Conservation (phyloP, 1,284 basidiomycete species). For the Tilletia caries region DNA sequence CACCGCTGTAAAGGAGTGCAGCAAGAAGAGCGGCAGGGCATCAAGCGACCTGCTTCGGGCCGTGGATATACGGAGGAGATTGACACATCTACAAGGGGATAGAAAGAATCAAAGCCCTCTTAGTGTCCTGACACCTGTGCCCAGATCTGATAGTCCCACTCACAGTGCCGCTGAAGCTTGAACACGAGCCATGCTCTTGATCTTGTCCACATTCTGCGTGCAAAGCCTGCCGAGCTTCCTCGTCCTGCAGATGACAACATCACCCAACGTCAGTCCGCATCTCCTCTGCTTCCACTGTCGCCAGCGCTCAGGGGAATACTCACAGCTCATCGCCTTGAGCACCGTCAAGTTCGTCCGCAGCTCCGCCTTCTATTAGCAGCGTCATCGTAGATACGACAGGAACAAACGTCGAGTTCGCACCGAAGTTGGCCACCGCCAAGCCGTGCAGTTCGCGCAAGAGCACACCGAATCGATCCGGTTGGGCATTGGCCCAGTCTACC, state of each 20-base stretch:
- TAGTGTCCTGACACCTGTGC: neutral
- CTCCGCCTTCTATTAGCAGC: slow-evolving; percentile 34
- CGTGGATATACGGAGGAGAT: neutral
- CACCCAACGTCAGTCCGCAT: neutral
- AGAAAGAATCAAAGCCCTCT: no score
- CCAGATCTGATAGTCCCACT: neutral
- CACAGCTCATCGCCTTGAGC: slow-evolving; percentile 2
- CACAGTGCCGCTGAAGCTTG: slow-evolving; percentile 18
- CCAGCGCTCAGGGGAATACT: neutral
- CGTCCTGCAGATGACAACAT: neutral
- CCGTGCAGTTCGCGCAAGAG: slow-evolving; percentile 22
- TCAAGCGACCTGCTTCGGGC: neutral
- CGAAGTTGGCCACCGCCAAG: slow-evolving; percentile 23
- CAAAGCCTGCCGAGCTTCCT: slow-evolving; percentile 22
- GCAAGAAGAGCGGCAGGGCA: slow-evolving; percentile 3
- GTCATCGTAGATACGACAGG: slow-evolving; percentile 28
- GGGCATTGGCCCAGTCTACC: neutral
- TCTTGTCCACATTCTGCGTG: slow-evolving; percentile 15
- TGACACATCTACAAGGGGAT: neutral
- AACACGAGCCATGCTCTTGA: slow-evolving; percentile 21
- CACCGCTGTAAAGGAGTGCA: neutral
- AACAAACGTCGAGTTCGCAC: slow-evolving; percentile 35
- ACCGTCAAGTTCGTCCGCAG: neutral
- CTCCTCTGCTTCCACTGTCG: neutral
- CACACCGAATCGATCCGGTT: neutral